phyloP scores from a whole-genome alignment of 495 filamentous ascomycete genomes.

The Schizothecium vesticola region DNA sequence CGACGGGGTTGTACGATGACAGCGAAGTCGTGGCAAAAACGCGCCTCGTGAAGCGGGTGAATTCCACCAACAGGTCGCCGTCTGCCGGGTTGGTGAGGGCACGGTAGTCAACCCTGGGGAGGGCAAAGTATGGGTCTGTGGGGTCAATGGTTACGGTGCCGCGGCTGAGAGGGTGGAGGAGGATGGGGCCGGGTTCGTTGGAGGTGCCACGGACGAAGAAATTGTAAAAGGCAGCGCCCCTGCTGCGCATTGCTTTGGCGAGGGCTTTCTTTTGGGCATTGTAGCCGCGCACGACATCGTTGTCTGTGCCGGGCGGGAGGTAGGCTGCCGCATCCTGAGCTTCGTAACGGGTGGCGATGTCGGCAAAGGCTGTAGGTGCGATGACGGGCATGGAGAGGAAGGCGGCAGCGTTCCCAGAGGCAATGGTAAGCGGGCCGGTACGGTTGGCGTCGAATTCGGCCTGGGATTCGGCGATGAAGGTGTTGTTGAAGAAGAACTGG shows the following conservation, averaged over 20 bases:
- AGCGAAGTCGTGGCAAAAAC: constrained; percentile 30
- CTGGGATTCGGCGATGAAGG: constrained; percentile 32
- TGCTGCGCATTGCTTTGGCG: constrained; percentile 29
- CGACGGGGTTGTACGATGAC: constrained; percentile 17
- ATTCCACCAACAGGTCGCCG: constrained; percentile 35
- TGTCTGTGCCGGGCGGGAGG: constrained; percentile 28
- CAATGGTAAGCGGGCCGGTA: constrained; percentile 36
- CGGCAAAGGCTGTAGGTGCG: constrained; percentile 24
- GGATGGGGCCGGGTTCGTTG: constrained; percentile 26
- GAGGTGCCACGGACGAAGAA: constrained; percentile 28
- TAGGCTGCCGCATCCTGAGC: constrained; percentile 32
- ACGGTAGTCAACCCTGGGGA: constrained; percentile 41
- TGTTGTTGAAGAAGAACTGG: constrained; percentile 30
- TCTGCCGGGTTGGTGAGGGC: constrained; percentile 44
- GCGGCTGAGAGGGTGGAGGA: constrained; percentile 40
- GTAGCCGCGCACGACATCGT: constrained; percentile 37
- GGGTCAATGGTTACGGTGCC: constrained; percentile 41
- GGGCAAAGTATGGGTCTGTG: constrained; percentile 31
- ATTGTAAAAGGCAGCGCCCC: constrained; percentile 35
- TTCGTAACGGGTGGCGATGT: constrained; percentile 34
- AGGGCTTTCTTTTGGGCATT: constrained; percentile 36
- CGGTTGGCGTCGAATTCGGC: constrained; percentile 30
- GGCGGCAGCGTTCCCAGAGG: constrained; percentile 33
- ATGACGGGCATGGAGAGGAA: constrained; percentile 38
- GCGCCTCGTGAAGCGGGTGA: constrained; percentile 34